Percentiles rank a stretch among this genome's conserved stretches.
Evolutionary conservation across 768 basidiomycete species (phyloP).

Genomic region (Collybiopsis confluens): DNA sequence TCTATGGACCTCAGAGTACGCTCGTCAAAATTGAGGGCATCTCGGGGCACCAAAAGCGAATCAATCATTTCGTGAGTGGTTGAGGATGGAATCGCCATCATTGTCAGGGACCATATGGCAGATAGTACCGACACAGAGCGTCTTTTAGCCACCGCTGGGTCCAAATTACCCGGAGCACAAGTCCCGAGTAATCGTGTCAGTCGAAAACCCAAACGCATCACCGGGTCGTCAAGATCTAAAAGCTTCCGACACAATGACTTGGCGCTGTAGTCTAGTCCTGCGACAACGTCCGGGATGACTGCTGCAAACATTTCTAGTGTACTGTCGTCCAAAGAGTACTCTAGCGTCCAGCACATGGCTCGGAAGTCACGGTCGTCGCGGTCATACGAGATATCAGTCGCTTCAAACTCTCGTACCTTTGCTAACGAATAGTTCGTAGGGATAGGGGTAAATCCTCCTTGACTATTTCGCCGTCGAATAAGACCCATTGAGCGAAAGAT

Average conservation of each 20-base stretch:
- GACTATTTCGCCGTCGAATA: conserved; percentile 19
- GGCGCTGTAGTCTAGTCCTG: conserved; percentile 33
- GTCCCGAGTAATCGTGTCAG: conserved; percentile 29
- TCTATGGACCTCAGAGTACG: conserved; percentile 25
- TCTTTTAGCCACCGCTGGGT: conserved; percentile 20
- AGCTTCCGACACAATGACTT: conserved; percentile 31
- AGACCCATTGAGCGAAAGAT: conserved; percentile 22
- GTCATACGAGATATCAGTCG: conserved; percentile 26
- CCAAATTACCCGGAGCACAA: conserved; percentile 23
- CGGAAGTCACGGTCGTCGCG: conserved; percentile 35
- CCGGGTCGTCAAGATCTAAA: conserved; percentile 24
- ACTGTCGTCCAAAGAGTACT: conserved; percentile 27
- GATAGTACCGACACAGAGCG: conserved; percentile 31
- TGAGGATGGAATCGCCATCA: conserved; percentile 30
- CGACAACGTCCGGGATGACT: conserved; percentile 29
- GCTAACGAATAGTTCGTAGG: conserved; percentile 17
- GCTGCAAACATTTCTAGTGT: conserved; percentile 33
- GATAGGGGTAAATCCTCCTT: conserved; percentile 14
- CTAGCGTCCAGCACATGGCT: conserved; percentile 36
- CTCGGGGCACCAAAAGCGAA: neutral
- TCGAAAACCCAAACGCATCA: conserved; percentile 28
- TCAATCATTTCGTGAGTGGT: neutral
- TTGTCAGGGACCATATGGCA: conserved; percentile 38
- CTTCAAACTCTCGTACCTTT: conserved; percentile 29
- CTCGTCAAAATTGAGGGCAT: conserved; percentile 26